Percentiles rank a stretch among this genome's conserved stretches.
Conservation (phyloP, 768 basidiomycete species). For the Rhodosporidiobolus sp. region DNA sequence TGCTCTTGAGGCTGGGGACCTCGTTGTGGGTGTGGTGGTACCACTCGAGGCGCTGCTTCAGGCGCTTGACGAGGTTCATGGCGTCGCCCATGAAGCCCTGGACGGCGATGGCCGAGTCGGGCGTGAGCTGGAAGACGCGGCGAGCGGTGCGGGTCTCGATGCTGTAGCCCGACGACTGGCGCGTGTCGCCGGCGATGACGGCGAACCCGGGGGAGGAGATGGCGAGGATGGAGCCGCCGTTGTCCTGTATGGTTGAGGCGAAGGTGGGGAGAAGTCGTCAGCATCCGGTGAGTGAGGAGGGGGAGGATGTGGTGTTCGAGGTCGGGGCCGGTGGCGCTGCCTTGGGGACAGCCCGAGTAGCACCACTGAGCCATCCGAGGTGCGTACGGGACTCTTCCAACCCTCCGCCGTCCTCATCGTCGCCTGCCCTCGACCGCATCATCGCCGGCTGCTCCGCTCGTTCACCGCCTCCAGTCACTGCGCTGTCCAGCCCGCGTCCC, state of each 20-base stretch:
- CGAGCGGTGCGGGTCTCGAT: constrained; percentile 97
- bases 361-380: no score
- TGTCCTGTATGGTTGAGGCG: constrained; percentile 47
- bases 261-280: neutral
- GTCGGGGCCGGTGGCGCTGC: neutral
- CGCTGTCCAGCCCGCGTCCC: no score
- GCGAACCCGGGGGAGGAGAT: constrained; percentile 90
- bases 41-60: constrained; percentile 97
- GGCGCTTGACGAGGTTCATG: constrained; percentile 94
- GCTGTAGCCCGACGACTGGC: constrained; percentile 93
- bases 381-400: no score
- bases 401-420: no score
- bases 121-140: constrained; percentile 80
- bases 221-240: constrained; percentile 88
- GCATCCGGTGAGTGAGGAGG: neutral
- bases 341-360: no score
- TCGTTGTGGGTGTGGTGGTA: constrained; percentile 95
- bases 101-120: constrained; percentile 75
- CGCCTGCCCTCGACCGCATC: neutral
- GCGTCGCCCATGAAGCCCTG: constrained; percentile 98
- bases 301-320: neutral
- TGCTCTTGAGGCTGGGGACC: constrained; percentile 92
- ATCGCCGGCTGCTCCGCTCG: neutral
- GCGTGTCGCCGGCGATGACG: constrained; percentile 93
- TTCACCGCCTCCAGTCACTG: neutral